phyloP scores from a whole-genome alignment of 805 yeast genomes.

The Starmerella sirachaensis region DNA sequence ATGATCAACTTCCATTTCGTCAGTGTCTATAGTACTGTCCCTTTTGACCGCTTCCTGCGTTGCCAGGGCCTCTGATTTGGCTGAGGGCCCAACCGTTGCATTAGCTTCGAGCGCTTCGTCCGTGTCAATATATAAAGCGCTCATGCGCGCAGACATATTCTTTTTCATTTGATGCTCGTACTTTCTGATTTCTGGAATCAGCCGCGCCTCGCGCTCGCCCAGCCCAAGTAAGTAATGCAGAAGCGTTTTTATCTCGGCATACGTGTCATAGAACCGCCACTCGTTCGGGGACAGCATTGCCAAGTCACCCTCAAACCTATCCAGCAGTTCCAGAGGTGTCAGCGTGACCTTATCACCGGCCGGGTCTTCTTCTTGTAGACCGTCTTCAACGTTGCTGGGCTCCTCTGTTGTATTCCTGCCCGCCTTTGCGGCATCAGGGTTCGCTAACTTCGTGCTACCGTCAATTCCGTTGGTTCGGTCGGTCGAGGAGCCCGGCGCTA shows the following conservation, averaged over 20 bases:
- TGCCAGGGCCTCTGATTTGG: no score
- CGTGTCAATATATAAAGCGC: no score
- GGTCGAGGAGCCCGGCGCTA: no score
- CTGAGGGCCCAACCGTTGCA: no score
- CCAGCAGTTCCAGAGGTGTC: constrained; percentile 13
- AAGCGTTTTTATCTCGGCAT: constrained; percentile 15
- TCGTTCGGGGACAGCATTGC: constrained; percentile 12
- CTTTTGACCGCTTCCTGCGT: no score
- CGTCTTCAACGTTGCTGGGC: neutral
- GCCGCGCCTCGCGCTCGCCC: constrained; percentile 20
- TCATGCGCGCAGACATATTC: no score
- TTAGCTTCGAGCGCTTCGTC: no score
- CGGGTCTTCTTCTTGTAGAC: neutral
- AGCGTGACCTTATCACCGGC: neutral
- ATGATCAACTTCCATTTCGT: no score
- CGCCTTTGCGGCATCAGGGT: no score
- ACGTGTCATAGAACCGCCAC: constrained; percentile 23
- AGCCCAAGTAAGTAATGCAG: constrained; percentile 3
- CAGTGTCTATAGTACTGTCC: no score
- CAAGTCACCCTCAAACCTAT: constrained; percentile 10
- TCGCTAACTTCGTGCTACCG: no score
- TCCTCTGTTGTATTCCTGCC: neutral
- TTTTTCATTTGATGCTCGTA: constrained; percentile 6
- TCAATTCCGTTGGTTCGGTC: no score
- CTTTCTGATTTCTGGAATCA: constrained; percentile 11